Percentiles rank a stretch among this genome's conserved stretches.
These are phyloP conservation scores for Berberis thunbergii DNA, from an alignment of 164 flowering plant genomes.

Conservation along the genomic window DNA sequence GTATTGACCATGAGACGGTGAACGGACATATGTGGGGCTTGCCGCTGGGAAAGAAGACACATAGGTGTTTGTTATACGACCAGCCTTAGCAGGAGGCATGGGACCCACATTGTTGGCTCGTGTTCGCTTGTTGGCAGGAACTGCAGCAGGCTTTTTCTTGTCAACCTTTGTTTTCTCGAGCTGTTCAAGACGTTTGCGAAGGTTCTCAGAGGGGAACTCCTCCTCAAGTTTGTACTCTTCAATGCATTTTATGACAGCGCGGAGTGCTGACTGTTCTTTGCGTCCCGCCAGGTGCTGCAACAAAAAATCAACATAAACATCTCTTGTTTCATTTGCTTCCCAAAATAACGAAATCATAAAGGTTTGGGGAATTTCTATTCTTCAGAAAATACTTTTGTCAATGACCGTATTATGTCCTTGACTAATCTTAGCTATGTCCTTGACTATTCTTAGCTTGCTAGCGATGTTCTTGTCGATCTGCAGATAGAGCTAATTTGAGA, in stretches of 20 bases:
- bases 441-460: no score
- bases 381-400: no score
- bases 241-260: slow-evolving; percentile 86
- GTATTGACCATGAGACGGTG: slow-evolving; percentile 60
- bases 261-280: slow-evolving; percentile 88
- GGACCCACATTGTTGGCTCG: slow-evolving; percentile 82
- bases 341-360: background rate
- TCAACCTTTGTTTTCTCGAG: slow-evolving; percentile 79
- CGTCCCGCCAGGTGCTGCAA: slow-evolving; percentile 66
- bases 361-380: no score
- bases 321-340: background rate
- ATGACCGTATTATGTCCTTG: no score
- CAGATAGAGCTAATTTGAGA: no score
- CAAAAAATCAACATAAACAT: slow-evolving; percentile 2
- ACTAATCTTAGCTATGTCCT: no score
- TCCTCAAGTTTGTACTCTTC: slow-evolving; percentile 90
- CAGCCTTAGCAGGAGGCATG: slow-evolving; percentile 99
- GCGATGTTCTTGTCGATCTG: no score
- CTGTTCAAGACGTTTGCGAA: slow-evolving; percentile 83
- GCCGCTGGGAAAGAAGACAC: slow-evolving; percentile 80
- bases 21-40: slow-evolving; percentile 53
- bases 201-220: slow-evolving; percentile 82
- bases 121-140: slow-evolving; percentile 85
- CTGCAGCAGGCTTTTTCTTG: slow-evolving; percentile 68
- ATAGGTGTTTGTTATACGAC: slow-evolving; percentile 79